phyloP scores from a whole-genome alignment of 345 rosid species.

The Citrus trifoliata region DNA sequence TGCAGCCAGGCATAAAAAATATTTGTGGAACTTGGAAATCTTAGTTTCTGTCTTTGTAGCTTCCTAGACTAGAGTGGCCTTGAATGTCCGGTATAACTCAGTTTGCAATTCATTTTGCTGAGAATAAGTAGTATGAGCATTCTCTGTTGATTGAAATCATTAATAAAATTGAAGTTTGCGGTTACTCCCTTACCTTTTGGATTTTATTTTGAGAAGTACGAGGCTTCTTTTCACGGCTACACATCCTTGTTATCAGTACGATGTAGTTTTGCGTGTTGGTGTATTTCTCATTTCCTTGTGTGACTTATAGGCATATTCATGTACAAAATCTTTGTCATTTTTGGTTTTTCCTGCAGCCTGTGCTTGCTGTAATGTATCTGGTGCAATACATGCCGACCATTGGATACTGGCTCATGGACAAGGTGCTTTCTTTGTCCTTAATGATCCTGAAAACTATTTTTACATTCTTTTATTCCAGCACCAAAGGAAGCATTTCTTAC shows the following conservation, averaged over 20 bases:
- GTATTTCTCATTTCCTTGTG: background rate
- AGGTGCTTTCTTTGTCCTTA: slow-evolving; percentile 43
- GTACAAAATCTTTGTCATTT: background rate
- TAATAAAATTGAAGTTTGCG: background rate
- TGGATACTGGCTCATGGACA: slow-evolving; percentile 96
- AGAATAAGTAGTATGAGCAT: background rate
- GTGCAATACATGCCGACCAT: slow-evolving; percentile 85
- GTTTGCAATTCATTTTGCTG: background rate
- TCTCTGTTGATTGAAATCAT: background rate
- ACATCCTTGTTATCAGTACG: background rate
- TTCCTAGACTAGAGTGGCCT: background rate
- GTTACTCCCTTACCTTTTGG: background rate
- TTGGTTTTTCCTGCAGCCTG: slow-evolving; percentile 60
- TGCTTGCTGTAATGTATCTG: slow-evolving; percentile 79
- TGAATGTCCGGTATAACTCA: background rate
- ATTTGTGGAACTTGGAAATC: background rate
- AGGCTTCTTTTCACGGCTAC: background rate
- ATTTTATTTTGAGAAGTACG: background rate
- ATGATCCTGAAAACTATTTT: background rate
- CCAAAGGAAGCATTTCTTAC: background rate
- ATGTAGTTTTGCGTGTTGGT: background rate
- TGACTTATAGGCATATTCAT: background rate
- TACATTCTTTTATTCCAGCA: background rate
- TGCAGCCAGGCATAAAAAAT: background rate
- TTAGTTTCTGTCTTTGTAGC: background rate